Base-by-base conservation (phyloP, 768 basidiomycete species). In the Candolleomyces efflorescens region DNA sequence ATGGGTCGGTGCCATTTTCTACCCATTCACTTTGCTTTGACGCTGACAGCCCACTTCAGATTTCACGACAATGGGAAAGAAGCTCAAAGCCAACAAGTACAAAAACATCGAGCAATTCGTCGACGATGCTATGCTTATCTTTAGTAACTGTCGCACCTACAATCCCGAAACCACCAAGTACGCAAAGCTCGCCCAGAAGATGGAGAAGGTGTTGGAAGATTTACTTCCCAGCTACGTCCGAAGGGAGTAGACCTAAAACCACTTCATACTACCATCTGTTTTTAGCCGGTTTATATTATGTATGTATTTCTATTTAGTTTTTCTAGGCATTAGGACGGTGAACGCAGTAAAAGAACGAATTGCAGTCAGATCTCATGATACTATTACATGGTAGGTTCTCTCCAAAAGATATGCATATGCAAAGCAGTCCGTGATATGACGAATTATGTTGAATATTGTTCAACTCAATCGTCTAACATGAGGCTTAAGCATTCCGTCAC, bases 21-120 rank as follows among this genome's bases (percentile, higher is more conserved):
- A 15, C 15, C n/a, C 11, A 2, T 17, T 15, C 36, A 26, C 18
- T 13, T 17, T 7, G 26, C 38, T 11, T 15, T 39, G 23, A 15
- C 56, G 20, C 58, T 48, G 10, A 55, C 55, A 55, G 13, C 59
- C 44, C 15, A 27, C 23, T n/a, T n/a, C 55, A 97, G 94, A 98
- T 71, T 83, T 98, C 64, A 73, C 77, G 55, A 94, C 91, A 1
- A 96, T 98, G 84, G 83, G 88, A 63, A 79, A 87, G 67, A 98
- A 94, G 71, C 82, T 98, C n/a, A 87, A 92, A 37, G 84, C 79
- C n/a, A 89, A 89, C 67, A 84, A 90, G 66, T 98, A 98, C 70
- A 69, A 77, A 11, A 77, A 80, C n/a, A 73, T 94, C 52, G 86
- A 87, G 50, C 74, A 78, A 32, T 96, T 98, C 66, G 70, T 85